Conservation (phyloP, 495 filamentous ascomycete genomes). For the Stereocaulon alpinum region DNA sequence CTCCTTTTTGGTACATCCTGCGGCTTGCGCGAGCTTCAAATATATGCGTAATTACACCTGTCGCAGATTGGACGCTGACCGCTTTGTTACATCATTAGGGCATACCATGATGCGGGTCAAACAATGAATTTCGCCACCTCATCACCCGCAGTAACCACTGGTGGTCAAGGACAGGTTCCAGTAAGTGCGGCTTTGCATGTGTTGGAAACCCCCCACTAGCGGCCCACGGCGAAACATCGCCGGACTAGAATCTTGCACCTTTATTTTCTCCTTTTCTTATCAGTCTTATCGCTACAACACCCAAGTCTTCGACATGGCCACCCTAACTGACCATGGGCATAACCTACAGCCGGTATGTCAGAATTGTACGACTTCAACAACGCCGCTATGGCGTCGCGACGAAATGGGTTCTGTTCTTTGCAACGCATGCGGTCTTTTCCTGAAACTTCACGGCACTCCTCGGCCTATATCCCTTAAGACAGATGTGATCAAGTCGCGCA, state of each 20-base stretch:
- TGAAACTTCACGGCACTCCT: constrained; percentile 89
- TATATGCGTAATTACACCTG: constrained; percentile 1
- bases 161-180: constrained; percentile 53
- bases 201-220: neutral
- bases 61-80: constrained; percentile 23
- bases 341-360: constrained; percentile 88
- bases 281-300: constrained; percentile 28
- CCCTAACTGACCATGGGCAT: constrained; percentile 45
- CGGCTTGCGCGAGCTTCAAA: neutral
- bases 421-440: constrained; percentile 95
- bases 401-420: constrained; percentile 95
- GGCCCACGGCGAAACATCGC: constrained; percentile 12
- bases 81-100: constrained; percentile 30
- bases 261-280: constrained; percentile 27
- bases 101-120: constrained; percentile 40
- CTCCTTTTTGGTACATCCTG: neutral
- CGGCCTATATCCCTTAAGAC: constrained; percentile 96
- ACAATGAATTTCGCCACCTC: constrained; percentile 51
- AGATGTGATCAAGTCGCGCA: constrained; percentile 98
- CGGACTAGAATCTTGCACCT: constrained; percentile 12
- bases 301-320: constrained; percentile 36
- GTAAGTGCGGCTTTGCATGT: constrained; percentile 38
- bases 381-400: constrained; percentile 93
- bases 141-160: constrained; percentile 57
- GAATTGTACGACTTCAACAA: constrained; percentile 93